phyloP scores from a whole-genome alignment of 2,329 filamentous ascomycete species.

The Phyllosticta capitalensis region DNA sequence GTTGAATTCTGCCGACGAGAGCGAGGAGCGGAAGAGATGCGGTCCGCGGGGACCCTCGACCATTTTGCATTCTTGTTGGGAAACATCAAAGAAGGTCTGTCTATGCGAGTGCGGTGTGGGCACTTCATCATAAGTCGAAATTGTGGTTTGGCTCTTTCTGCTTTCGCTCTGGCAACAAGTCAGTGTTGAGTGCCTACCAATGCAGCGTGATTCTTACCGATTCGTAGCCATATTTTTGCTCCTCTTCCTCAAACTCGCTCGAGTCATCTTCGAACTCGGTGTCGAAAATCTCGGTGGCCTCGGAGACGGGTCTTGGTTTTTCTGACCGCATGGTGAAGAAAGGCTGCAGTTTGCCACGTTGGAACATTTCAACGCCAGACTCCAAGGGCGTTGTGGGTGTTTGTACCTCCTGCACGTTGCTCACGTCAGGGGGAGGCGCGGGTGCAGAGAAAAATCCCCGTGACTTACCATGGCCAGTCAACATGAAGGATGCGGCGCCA shows the following conservation, averaged over 20 bases:
- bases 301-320: constrained; percentile 52
- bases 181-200: neutral
- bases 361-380: constrained; percentile 39
- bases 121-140: constrained; percentile 78
- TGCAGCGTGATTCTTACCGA: constrained; percentile 49
- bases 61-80: constrained; percentile 48
- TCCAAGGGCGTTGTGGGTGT: constrained; percentile 34
- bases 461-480: constrained; percentile 21
- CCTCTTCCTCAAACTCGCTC: constrained; percentile 42
- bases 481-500: neutral
- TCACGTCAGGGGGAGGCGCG: neutral
- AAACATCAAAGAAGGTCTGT: constrained; percentile 52
- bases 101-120: constrained; percentile 64
- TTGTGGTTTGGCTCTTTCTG: constrained; percentile 69
- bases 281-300: constrained; percentile 69
- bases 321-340: constrained; percentile 52
- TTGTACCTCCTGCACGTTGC: constrained; percentile 5
- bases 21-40: constrained; percentile 71
- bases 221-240: constrained; percentile 56
- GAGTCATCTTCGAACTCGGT: constrained; percentile 60
- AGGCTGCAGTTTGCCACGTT: constrained; percentile 40
- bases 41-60: constrained; percentile 76
- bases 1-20: constrained; percentile 45
- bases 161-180: constrained; percentile 40
- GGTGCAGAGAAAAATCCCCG: neutral